Conservation (phyloP, 345 rosid genomes). For the Eucalyptus cloeziana region DNA sequence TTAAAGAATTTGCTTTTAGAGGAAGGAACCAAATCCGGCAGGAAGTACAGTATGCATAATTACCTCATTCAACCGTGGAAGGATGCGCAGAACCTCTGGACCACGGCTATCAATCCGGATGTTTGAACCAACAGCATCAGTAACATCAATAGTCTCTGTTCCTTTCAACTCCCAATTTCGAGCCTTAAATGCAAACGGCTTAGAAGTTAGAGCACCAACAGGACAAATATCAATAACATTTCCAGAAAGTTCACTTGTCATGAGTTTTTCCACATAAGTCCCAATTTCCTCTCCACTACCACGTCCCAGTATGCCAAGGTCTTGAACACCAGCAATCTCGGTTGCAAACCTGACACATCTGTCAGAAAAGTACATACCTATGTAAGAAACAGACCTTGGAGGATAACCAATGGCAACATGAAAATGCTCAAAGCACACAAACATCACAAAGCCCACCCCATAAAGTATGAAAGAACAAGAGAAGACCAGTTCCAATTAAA, state of each 20-base stretch:
- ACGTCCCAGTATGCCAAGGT: slow-evolving; percentile 98
- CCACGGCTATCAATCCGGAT: slow-evolving; percentile 96
- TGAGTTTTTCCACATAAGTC: slow-evolving; percentile 95
- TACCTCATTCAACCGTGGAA: slow-evolving; percentile 95
- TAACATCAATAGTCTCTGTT: slow-evolving; percentile 90
- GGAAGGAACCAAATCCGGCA: background rate
- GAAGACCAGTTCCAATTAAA: background rate
- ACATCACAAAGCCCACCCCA: background rate
- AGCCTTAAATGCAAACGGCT: slow-evolving; percentile 97
- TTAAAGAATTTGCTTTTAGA: background rate
- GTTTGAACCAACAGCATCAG: slow-evolving; percentile 96
- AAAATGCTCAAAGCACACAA: background rate
- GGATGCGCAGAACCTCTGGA: slow-evolving; percentile 93
- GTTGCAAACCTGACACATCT: slow-evolving; percentile 99
- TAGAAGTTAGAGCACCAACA: slow-evolving; percentile 96
- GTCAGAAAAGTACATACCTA: background rate
- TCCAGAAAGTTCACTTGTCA: slow-evolving; percentile 99
- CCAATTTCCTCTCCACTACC: slow-evolving; percentile 99
- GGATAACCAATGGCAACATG: background rate
- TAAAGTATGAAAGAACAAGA: background rate
- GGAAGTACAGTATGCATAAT: background rate
- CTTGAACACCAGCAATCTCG: slow-evolving; percentile 96
- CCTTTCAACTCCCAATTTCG: slow-evolving; percentile 99
- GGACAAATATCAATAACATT: slow-evolving; percentile 98
- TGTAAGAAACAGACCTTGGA: background rate